Base-by-base conservation (phyloP, 2,329 filamentous ascomycete species). In the Emergomyces orientalis region DNA sequence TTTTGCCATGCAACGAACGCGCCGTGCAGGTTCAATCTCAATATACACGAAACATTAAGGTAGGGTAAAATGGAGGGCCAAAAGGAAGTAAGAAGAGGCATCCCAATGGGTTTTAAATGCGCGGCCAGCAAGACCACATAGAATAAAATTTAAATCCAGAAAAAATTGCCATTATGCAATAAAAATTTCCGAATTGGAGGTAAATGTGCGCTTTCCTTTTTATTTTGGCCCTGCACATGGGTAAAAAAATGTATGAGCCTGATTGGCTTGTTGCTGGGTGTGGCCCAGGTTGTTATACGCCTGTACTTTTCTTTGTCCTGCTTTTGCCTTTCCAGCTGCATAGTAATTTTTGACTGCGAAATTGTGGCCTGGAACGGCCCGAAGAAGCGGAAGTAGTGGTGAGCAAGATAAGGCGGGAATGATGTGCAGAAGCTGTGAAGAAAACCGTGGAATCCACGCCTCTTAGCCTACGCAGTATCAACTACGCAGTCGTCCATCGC, bases 181-280 rank as follows among this genome's bases (percentile, higher is more conserved):
- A 32, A 58, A 58, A 45, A 45, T 45, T 59, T 59, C 56, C 56
- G 39, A 59, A 47, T 47, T 47, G 11, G 34, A 3, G 25, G 39
- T 59, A 43, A 45, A 32, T 47, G 39, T 59, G 56, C 56, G 39
- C 27, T 41, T 47, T 32, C 25, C 25, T 47, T 41, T 37, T 22
- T 22, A 39, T 56, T 56, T 52, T 52, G 34, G 54, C 41, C 30
- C 19, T 32, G 41, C 56, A 17, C 56, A 59, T n/a, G 27, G 27
- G 41, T 27, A 34, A n/a, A n/a, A n/a, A 22, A 47, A 32, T 32
- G 27, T n/a, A 32, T 27, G 27, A 22, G 25, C 25, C 56, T 47
- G 56, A 59, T 59, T 59, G 56, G 56, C 39, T 17, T n/a, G 41
- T 22, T 47, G 56, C 56, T 27, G 55, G 37, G 9, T 58, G 37